Evolutionary conservation across 495 filamentous ascomycete genomes (phyloP), one percentile per base, ranked within the genome.

Genomic region (Venustampulla echinocandica): DNA sequence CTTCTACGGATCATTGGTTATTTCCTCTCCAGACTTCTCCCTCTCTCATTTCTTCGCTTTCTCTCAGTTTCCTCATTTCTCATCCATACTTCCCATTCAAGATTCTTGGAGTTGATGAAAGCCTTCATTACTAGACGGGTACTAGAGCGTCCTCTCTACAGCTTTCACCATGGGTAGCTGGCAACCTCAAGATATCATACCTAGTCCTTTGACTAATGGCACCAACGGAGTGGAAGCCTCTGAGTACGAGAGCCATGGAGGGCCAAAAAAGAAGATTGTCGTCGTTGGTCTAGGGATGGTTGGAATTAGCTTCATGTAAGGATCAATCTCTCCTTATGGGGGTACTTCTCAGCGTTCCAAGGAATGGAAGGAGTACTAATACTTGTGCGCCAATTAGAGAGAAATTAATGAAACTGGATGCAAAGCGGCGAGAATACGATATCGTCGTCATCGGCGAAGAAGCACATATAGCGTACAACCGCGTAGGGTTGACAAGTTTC

Each of bases 231-330:
- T 54, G 11, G 49, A 39, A 2, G 54, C 43, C 13, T 48, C 42
- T 21, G 50, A 52, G 36, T 49, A 54, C 15, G 33, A 51, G 34
- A 41, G 30, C 20, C 41, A 57, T 55, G 49, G 44, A 46, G 52
- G 37, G 14, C 17, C 17, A 18, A 53, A 82, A 42, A 86, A 87
- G 54, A 82, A 72, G 56, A 69, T 95, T 25, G 87, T 96, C 0
- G 77, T 97, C 24, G 87, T 95, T 20, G 90, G 90, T 7, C 64
- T 97, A 64, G 90, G 90, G 9, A 97, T 97, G 90, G 90, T 97
- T 32, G 90, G 88, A 18, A 85, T 96, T 45, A 80, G 86, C 36
- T 90, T 95, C 62, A 94, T 95, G 87, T 92, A 66, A 66, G 82
- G 63, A 17, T 42, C 23, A 22, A 7, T 43, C 42, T 4, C 14